Conservation (phyloP, 805 yeast genomes). For the Candida broadrunensis region DNA sequence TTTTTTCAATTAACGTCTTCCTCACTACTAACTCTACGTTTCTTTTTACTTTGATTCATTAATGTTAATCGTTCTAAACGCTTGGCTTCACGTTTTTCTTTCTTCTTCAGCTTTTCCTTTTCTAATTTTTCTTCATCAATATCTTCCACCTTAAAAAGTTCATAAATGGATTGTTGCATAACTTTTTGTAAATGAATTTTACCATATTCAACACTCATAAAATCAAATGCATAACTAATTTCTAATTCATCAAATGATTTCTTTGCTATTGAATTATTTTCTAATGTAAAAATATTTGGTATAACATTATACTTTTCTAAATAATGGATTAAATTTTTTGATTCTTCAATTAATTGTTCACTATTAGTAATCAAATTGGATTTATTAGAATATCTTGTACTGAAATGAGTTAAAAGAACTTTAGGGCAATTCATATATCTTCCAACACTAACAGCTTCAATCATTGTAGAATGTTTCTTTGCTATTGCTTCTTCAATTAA, state of each 20-base stretch:
- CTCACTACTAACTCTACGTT: slow-evolving; percentile 16
- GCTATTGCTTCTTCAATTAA: slow-evolving; percentile 71
- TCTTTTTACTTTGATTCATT: slow-evolving; percentile 13
- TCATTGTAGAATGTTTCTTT: slow-evolving; percentile 84
- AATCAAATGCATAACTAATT: slow-evolving; percentile 39
- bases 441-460: slow-evolving; percentile 77
- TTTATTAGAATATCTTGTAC: slow-evolving; percentile 67
- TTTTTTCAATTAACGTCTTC: background rate
- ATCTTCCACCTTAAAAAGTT: slow-evolving; percentile 22
- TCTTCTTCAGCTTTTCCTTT: slow-evolving; percentile 20
- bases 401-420: slow-evolving; percentile 83
- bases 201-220: slow-evolving; percentile 29
- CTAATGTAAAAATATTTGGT: slow-evolving; percentile 21
- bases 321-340: slow-evolving; percentile 24
- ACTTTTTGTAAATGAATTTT: slow-evolving; percentile 5
- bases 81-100: slow-evolving; percentile 35
- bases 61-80: slow-evolving; percentile 25
- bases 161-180: slow-evolving; percentile 16
- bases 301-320: slow-evolving; percentile 17
- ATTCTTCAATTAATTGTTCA: slow-evolving; percentile 18
- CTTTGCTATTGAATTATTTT: background rate
- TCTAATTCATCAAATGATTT: slow-evolving; percentile 27
- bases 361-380: slow-evolving; percentile 25
- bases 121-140: slow-evolving; percentile 15
- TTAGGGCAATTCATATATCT: slow-evolving; percentile 68